Percentiles rank a stretch among this genome's conserved stretches.
phyloP scores from a whole-genome alignment of 805 yeast species.

The Candida coquimbonensis region DNA sequence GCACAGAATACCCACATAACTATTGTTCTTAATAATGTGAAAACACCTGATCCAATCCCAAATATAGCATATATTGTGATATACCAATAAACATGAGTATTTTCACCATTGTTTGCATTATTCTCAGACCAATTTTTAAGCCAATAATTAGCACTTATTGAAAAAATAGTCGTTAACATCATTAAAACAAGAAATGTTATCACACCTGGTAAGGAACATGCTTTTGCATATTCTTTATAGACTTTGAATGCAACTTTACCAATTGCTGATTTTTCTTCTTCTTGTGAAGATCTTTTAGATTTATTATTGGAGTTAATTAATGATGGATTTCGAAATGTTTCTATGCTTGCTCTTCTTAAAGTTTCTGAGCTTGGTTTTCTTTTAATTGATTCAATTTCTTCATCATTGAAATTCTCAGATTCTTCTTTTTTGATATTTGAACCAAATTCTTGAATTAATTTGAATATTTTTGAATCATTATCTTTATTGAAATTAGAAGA shows the following conservation, averaged over 20 bases:
- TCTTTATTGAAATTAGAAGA: constrained; percentile 41
- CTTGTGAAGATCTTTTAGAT: constrained; percentile 36
- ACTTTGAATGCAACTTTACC: constrained; percentile 54
- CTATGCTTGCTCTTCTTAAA: constrained; percentile 8
- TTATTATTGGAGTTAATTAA: constrained; percentile 11
- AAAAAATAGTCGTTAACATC: constrained; percentile 30
- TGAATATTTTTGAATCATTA: constrained; percentile 40
- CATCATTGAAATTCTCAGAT: constrained; percentile 4
- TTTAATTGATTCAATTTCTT: constrained; percentile 7
- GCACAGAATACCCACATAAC: constrained; percentile 47
- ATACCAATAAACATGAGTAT: constrained; percentile 37
- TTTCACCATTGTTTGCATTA: constrained; percentile 33
- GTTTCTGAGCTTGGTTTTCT: not conserved
- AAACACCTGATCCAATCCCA: constrained; percentile 45
- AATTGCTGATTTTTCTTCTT: constrained; percentile 44
- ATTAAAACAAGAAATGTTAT: constrained; percentile 30
- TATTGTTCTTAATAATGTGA: constrained; percentile 39
- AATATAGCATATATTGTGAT: constrained; percentile 48
- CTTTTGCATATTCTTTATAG: constrained; percentile 47
- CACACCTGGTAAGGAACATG: constrained; percentile 50
- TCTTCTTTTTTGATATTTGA: constrained; percentile 28
- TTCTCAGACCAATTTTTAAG: constrained; percentile 64
- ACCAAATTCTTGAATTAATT: constrained; percentile 60
- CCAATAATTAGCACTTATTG: constrained; percentile 49
- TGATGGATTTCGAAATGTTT: constrained; percentile 31